phyloP scores from a whole-genome alignment of 805 yeast genomes.

The Helenozyma baotianmanensis region DNA sequence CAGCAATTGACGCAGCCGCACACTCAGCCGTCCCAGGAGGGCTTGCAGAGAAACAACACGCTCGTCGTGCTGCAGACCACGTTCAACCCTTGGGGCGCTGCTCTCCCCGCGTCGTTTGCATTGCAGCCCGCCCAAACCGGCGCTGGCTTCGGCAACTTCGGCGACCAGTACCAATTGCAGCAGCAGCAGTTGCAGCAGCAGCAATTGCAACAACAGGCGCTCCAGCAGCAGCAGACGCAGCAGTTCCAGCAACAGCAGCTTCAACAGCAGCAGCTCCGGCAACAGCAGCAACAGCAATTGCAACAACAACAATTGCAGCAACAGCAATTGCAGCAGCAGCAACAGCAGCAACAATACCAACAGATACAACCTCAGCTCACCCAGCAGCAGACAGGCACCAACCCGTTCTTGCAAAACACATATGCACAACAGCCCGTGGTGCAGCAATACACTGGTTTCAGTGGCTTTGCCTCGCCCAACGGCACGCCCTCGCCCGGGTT shows the following conservation, averaged over 20 bases:
- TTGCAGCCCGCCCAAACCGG: conserved; percentile 36
- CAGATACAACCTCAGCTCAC: conserved; percentile 1
- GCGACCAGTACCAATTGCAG: conserved; percentile 1
- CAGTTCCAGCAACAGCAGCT: conserved; percentile 6
- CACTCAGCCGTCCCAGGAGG: conserved; percentile 2
- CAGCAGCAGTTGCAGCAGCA: conserved; percentile 7
- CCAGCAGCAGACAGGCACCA: conserved; percentile 8
- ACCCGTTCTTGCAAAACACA: conserved; percentile 12
- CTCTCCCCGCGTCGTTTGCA: conserved; percentile 9
- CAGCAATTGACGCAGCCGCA: not conserved
- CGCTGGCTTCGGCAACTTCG: conserved; percentile 47
- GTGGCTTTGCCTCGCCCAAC: not conserved
- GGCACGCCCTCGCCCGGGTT: conserved; percentile 10
- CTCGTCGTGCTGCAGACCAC: conserved; percentile 36
- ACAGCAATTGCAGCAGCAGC: conserved; percentile 8
- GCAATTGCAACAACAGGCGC: conserved; percentile 5
- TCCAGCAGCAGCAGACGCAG: conserved; percentile 5
- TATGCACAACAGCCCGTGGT: conserved; percentile 8
- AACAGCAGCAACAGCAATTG: conserved; percentile 7
- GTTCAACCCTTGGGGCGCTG: conserved; percentile 37
- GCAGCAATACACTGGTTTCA: conserved; percentile 8
- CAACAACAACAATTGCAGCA: conserved; percentile 7
- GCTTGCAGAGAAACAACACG: conserved; percentile 19
- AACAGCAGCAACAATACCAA: conserved; percentile 1
- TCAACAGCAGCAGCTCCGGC: conserved; percentile 8